phyloP scores from a whole-genome alignment of 768 basidiomycete genomes.

The Cystofilobasidium ferigula region DNA sequence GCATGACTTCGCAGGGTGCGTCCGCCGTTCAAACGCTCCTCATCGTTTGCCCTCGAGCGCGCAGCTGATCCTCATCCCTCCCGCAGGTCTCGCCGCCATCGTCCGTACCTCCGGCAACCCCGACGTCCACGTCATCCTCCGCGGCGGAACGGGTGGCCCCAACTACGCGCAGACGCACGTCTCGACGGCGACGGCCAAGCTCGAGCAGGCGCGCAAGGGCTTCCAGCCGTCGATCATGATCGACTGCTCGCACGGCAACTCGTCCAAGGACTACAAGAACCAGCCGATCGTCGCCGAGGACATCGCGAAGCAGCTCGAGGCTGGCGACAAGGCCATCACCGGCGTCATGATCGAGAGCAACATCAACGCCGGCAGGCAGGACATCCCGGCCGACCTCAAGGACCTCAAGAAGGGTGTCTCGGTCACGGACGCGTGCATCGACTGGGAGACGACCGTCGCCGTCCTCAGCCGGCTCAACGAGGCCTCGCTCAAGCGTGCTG shows the following conservation, averaged over 20 bases:
- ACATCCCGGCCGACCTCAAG: slow-evolving; percentile 58
- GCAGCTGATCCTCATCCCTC: background rate
- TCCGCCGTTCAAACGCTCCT: background rate
- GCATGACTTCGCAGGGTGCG: slow-evolving; percentile 41
- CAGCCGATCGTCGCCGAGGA: slow-evolving; percentile 68
- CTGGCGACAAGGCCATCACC: slow-evolving; percentile 59
- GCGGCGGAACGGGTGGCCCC: slow-evolving; percentile 81
- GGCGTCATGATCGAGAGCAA: slow-evolving; percentile 98
- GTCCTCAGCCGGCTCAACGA: slow-evolving; percentile 52
- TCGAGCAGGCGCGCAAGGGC: slow-evolving; percentile 52
- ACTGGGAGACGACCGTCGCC: slow-evolving; percentile 64
- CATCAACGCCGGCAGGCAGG: slow-evolving; percentile 80
- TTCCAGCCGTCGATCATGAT: slow-evolving; percentile 62
- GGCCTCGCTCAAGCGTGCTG: slow-evolving; percentile 12
- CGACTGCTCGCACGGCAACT: slow-evolving; percentile 63
- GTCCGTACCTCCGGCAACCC: slow-evolving; percentile 42
- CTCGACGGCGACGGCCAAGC: slow-evolving; percentile 49
- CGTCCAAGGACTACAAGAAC: slow-evolving; percentile 84
- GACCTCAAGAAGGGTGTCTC: slow-evolving; percentile 67
- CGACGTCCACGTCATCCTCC: slow-evolving; percentile 90
- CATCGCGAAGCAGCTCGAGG: slow-evolving; percentile 61
- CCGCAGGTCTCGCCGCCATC: slow-evolving; percentile 64
- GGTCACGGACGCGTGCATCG: slow-evolving; percentile 85
- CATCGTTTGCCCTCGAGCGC: background rate
- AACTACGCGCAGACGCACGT: slow-evolving; percentile 74